Conservation (phyloP, 305 asterid genomes). For the Solanum aculeatissimum region DNA sequence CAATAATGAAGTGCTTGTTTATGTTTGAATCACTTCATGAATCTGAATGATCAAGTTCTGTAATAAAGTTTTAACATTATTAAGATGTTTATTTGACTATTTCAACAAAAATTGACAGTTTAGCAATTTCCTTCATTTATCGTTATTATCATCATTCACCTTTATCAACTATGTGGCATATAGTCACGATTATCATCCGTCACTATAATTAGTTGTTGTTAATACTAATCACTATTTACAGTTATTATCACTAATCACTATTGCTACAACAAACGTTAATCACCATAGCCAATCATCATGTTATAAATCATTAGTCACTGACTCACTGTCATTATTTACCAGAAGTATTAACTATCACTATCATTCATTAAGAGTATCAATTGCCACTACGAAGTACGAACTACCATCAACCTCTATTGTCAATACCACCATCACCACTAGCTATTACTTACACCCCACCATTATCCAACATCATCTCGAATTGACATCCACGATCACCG, state of each 20-base stretch:
- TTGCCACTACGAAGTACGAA: accelerated
- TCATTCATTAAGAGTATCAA: neutral
- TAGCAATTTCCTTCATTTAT: too few species aligned
- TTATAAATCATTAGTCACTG: neutral
- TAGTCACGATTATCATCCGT: too few species aligned
- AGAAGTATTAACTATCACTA: neutral
- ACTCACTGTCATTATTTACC: too few species aligned
- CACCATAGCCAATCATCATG: neutral
- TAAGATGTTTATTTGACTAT: too few species aligned
- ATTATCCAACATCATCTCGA: neutral
- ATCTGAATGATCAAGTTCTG: too few species aligned
- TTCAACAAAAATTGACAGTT: too few species aligned
- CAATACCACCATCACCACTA: neutral
- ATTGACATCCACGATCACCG: neutral
- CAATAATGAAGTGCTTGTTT: too few species aligned
- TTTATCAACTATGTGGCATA: too few species aligned
- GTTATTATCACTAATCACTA: neutral
- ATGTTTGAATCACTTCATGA: too few species aligned
- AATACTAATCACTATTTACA: accelerated
- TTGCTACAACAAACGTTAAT: accelerated
- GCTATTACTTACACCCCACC: neutral
- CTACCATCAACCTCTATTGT: neutral
- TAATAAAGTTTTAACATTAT: too few species aligned
- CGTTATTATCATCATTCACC: too few species aligned
- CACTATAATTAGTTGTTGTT: neutral